A percentile compares a stretch with the other conserved stretches of the same genome.
Conservation (phyloP, 164 flowering plant genomes). For the Stephania cephalantha region DNA sequence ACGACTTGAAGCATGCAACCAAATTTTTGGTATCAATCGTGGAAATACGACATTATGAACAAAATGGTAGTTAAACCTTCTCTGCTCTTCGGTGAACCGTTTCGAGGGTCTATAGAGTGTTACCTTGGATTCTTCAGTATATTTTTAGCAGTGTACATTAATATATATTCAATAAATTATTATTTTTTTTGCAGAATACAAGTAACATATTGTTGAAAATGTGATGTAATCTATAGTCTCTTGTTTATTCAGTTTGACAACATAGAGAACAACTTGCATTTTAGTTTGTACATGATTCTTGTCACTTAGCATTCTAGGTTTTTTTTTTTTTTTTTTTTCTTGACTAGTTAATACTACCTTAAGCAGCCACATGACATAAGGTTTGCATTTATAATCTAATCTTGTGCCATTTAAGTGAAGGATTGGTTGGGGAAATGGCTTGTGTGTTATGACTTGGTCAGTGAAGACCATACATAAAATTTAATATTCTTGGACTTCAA, state of each 20-base stretch:
- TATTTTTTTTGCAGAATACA: not conserved
- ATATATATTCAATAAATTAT: conserved; percentile 3
- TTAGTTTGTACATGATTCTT: not conserved
- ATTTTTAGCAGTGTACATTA: not conserved
- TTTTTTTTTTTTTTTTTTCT: not conserved
- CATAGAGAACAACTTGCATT: not conserved
- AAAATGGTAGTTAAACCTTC: not conserved
- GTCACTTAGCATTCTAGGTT: not conserved
- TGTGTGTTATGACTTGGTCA: not conserved
- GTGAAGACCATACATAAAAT: not conserved
- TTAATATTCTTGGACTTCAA: too few species aligned
- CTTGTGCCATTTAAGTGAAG: not conserved
- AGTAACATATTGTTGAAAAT: not conserved
- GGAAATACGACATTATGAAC: not conserved
- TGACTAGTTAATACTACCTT: not conserved
- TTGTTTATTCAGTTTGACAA: not conserved
- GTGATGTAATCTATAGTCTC: not conserved
- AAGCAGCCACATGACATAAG: not conserved
- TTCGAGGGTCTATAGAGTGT: not conserved
- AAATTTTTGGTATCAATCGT: too few species aligned
- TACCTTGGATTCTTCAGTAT: not conserved
- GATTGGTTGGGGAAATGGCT: not conserved
- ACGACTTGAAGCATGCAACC: too few species aligned
- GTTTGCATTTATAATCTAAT: not conserved
- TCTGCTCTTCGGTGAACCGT: not conserved